Base-by-base conservation (phyloP, 1,139 yeast genomes). In the Hyphopichia khmerensis region DNA sequence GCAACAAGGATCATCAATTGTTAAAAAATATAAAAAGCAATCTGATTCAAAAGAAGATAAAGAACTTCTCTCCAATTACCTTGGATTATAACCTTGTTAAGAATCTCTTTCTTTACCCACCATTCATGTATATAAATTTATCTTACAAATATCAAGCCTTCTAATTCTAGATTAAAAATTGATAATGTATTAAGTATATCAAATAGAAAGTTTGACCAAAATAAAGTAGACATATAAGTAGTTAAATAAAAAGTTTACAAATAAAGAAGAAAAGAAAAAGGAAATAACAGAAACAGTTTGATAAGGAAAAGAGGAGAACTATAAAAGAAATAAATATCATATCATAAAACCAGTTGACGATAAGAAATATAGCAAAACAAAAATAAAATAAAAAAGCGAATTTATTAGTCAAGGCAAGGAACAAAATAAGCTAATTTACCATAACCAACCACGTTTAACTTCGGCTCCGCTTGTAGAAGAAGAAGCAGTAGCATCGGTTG, bases 1-100 rank as follows among this genome's bases (percentile, higher is more conserved):
- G 67, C 58, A 69, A 67, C 46, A 61, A 57, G 66, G 73, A 70
- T 68, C 59, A 52, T 43, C 72, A 64, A 57, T 62, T 52, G 52
- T 77, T 64, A 60, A 56, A 49, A 35, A 59, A 50, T 47, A 59
- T 42, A 55, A 49, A 29, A 57, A 59, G 27, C 50, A 52, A 36
- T 58, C 55, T 27, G 63, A 56, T 43, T 42, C 51, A 10, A 56
- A 56, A 46, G 51, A 57, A n/a, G 72, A 70, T 38, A 61, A 60
- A 43, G 60, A 62, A 36, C 49, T 62, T 52, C 68, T 72, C 18
- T 56, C 58, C 36, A 50, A 57, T 40, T 67, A 49, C 48, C 16
- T 42, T 19, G 11, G 38, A 10, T 23, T 38, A 26, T 38, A 38
- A 37, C 10, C 4, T 26, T 26, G 13, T 5, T 21, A n/a, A n/a